Conservation (phyloP, 2,329 filamentous ascomycete species). For the Reticulascus tulasneorum region DNA sequence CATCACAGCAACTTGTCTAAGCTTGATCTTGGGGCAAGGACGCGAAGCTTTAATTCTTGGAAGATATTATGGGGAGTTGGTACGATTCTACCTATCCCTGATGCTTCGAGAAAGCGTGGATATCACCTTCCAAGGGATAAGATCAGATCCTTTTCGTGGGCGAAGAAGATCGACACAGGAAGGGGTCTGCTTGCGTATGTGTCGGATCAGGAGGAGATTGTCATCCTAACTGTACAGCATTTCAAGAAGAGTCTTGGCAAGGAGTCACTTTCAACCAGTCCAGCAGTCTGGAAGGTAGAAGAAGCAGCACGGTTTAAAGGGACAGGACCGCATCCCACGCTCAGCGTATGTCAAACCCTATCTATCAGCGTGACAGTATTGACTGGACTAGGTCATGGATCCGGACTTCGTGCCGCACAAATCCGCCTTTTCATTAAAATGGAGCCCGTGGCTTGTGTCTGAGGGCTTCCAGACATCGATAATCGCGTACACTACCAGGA, state of each 20-base stretch:
- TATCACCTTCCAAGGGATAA: slow-evolving; percentile 17
- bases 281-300: slow-evolving; percentile 42
- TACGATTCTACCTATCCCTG: slow-evolving; percentile 45
- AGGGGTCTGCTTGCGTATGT: slow-evolving; percentile 46
- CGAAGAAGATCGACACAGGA: slow-evolving; percentile 34
- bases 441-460: slow-evolving; percentile 47
- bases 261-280: slow-evolving; percentile 1
- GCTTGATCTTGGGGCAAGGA: slow-evolving; percentile 24
- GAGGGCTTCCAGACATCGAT: slow-evolving; percentile 34
- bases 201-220: slow-evolving; percentile 47
- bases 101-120: slow-evolving; percentile 26
- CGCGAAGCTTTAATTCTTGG: slow-evolving; percentile 45
- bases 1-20: slow-evolving; percentile 17
- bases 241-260: slow-evolving; percentile 16
- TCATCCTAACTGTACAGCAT: slow-evolving; percentile 46
- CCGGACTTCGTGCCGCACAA: slow-evolving; percentile 45
- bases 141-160: slow-evolving; percentile 52
- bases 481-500: slow-evolving; percentile 46
- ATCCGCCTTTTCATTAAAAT: slow-evolving; percentile 48
- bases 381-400: slow-evolving; percentile 25
- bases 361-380: too few species aligned
- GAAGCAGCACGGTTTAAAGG: slow-evolving; percentile 48
- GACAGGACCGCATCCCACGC: slow-evolving; percentile 37
- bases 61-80: slow-evolving; percentile 54
- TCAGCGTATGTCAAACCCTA: neutral